A percentile compares a stretch with the other conserved stretches of the same genome.
phyloP scores from a whole-genome alignment of 805 yeast genomes.

The Vanderwaltozyma polyspora region DNA sequence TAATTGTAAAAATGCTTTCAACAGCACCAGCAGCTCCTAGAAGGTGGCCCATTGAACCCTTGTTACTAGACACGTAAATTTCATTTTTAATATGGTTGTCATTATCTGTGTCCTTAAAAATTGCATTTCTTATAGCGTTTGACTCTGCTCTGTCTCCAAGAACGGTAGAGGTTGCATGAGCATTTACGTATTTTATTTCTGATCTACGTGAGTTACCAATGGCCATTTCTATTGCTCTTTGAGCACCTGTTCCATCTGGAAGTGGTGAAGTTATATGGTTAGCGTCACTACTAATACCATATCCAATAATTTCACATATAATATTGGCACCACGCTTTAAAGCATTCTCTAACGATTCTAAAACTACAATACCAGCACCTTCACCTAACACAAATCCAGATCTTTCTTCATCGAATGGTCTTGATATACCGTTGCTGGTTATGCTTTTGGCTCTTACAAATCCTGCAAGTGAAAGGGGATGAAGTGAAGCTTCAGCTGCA shows the following conservation, averaged over 20 bases:
- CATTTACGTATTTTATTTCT: conserved; percentile 70
- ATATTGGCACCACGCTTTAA: conserved; percentile 49
- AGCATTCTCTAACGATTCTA: conserved; percentile 77
- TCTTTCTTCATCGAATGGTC: conserved; percentile 77
- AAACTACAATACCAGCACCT: conserved; percentile 73
- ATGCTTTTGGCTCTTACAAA: conserved; percentile 83
- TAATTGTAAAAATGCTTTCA: conserved; percentile 71
- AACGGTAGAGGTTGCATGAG: conserved; percentile 91
- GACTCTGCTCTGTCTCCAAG: conserved; percentile 88
- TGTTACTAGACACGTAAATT: conserved; percentile 63
- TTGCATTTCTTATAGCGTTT: conserved; percentile 43
- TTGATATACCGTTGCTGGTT: conserved; percentile 50
- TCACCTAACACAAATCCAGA: conserved; percentile 89
- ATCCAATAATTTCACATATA: conserved; percentile 75
- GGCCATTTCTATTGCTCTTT: conserved; percentile 71
- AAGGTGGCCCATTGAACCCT: conserved; percentile 88
- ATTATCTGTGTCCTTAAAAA: conserved; percentile 18
- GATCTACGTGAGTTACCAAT: conserved; percentile 35
- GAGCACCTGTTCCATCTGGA: conserved; percentile 75
- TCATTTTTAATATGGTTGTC: conserved; percentile 2
- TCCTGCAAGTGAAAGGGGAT: conserved; percentile 81
- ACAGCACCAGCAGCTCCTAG: conserved; percentile 95
- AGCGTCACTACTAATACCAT: conserved; percentile 88
- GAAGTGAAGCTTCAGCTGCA: conserved; percentile 81
- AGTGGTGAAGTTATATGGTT: conserved; percentile 88